These are phyloP conservation scores for Heterobasidion annosum DNA, from an alignment of 1,284 basidiomycete species.

Conservation along the genomic window DNA sequence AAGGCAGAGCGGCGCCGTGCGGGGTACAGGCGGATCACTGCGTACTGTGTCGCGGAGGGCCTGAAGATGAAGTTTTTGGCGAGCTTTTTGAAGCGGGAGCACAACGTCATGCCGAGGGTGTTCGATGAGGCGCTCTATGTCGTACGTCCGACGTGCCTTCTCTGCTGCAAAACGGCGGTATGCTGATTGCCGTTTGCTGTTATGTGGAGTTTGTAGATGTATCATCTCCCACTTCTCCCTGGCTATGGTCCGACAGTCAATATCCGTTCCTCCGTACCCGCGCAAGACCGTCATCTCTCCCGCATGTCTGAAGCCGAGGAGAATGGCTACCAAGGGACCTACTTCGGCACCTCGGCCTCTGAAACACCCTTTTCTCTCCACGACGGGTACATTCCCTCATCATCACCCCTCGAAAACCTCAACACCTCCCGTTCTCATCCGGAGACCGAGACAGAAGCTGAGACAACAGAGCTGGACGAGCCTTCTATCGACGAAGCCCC, in stretches of 20 bases:
- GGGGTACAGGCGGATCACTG: constrained; percentile 73
- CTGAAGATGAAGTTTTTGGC: constrained; percentile 77
- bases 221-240: constrained; percentile 85
- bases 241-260: constrained; percentile 85
- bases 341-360: constrained; percentile 47
- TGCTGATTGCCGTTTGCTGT: not conserved
- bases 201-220: constrained; percentile 47
- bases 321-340: constrained; percentile 80
- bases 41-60: constrained; percentile 80
- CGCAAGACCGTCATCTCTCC: constrained; percentile 32
- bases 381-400: constrained; percentile 49
- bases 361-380: constrained; percentile 16
- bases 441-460: not conserved
- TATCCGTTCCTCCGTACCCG: constrained; percentile 73
- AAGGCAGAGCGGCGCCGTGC: constrained; percentile 69
- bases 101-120: constrained; percentile 82
- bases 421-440: not conserved
- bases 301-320: constrained; percentile 83
- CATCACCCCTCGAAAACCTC: constrained; percentile 26
- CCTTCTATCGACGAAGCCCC: not conserved
- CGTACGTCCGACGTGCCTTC: constrained; percentile 36
- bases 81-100: constrained; percentile 86
- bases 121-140: constrained; percentile 93
- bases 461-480: not conserved
- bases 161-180: not conserved